A percentile compares a stretch with the other conserved stretches of the same genome.
Evolutionary conservation across 179 eudicot species (phyloP).

Genomic region (Spergularia azorica): DNA sequence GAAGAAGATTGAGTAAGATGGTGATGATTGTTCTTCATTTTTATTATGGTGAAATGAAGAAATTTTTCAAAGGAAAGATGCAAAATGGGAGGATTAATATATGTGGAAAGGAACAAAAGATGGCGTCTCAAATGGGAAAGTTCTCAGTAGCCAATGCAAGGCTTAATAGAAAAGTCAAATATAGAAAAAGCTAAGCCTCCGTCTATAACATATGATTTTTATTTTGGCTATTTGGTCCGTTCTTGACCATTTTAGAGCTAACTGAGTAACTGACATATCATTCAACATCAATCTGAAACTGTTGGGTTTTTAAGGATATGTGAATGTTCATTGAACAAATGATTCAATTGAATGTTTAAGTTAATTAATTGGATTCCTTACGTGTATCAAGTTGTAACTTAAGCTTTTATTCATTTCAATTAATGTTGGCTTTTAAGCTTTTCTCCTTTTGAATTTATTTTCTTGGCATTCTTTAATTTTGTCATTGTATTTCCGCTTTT

Average conservation of each 20-base stretch:
- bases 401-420: too few relatives aligned
- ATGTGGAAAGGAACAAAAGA: background rate
- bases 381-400: too few relatives aligned
- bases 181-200: background rate
- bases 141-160: background rate
- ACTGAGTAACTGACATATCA: too few relatives aligned
- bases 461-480: too few relatives aligned
- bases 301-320: too few relatives aligned
- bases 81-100: background rate
- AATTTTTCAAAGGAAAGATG: background rate
- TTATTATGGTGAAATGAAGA: constrained; percentile 14
- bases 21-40: constrained; percentile 14
- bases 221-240: background rate
- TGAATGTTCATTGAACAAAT: too few relatives aligned
- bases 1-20: constrained; percentile 7
- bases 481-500: too few relatives aligned
- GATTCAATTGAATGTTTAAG: too few relatives aligned
- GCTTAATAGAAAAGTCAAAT: background rate
- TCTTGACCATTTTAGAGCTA: background rate
- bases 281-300: too few relatives aligned
- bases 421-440: too few relatives aligned
- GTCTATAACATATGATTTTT: background rate
- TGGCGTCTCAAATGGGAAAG: constrained; percentile 3
- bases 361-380: too few relatives aligned
- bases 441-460: too few relatives aligned